Evolutionary conservation across 495 filamentous ascomycete genomes (phyloP), one percentile per base, ranked within the genome.

Genomic region (Halenospora varia): DNA sequence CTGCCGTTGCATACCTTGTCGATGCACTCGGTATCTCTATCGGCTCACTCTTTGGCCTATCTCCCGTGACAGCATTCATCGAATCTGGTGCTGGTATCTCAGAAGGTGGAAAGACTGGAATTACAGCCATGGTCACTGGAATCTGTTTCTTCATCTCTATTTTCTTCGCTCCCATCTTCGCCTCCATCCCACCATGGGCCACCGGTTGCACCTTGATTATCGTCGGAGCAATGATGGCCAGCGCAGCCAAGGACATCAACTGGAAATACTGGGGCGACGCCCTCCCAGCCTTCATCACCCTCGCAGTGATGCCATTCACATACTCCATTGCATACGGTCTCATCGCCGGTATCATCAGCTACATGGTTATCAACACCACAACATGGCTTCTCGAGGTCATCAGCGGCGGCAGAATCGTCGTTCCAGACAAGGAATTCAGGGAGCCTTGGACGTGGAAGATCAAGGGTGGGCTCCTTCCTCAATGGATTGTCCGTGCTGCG

Each of bases 111-210:
- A 82, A 83, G 60, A 93, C 89, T 0, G 89, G 89, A 6, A 73
- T 93, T n/a, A 92, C 88, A 1, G 85, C 89, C n/a, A 84, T 86
- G 66, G 71, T 80, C 45, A 85, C 89, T 0, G 89, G 89, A 24
- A 25, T 92, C 51, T 88, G 86, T 69, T 93, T 93, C 77, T 91
- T 93, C 77, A 84, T 93, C 66, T 79, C 87, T 29, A 82, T 93
- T 26, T 93, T 93, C 78, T 92, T 92, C 69, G 88, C 89, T 0
- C 89, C 89, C 0, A 90, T 93, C 57, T 92, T 92, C 68, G 88
- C 89, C 13, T 88, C 84, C 0, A 92, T 93, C 57, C 89, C 89
- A 2, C 81, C 88, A 0, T 93, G 88, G 88, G 89, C 89, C 1
- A 93, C 89, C 2, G 89, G 89, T 18, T 88, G 84, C 70, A 90